phyloP scores from a whole-genome alignment of 2,329 filamentous ascomycete genomes.

The Phyllosticta paracitricarpa region DNA sequence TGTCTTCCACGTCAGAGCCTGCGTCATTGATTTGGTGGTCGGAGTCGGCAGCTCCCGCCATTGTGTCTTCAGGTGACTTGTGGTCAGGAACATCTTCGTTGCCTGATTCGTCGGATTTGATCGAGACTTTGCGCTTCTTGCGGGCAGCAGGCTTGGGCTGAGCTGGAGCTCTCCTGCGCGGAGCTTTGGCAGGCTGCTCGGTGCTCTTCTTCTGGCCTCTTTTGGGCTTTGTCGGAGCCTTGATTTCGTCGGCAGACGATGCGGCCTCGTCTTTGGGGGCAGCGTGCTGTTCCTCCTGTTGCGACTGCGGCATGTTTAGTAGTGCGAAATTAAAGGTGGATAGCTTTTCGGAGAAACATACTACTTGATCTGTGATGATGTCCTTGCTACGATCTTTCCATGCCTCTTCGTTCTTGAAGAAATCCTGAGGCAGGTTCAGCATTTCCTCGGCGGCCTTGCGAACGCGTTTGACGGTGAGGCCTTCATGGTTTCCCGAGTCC shows the following conservation, averaged over 20 bases:
- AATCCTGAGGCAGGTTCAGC: constrained; percentile 42
- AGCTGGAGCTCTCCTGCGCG: constrained; percentile 21
- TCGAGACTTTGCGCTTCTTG: constrained; percentile 21
- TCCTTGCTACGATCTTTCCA: constrained; percentile 49
- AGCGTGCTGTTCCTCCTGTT: constrained; percentile 22
- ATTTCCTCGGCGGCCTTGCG: constrained; percentile 43
- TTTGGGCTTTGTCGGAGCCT: background rate
- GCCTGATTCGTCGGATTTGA: constrained; percentile 20
- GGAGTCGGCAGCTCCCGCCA: constrained; percentile 11
- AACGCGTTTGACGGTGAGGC: constrained; percentile 49
- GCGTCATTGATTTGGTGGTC: constrained; percentile 1
- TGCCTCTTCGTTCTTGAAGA: constrained; percentile 41
- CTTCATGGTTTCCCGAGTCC: constrained; percentile 34
- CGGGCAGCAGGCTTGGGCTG: constrained; percentile 20
- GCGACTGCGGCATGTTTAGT: background rate
- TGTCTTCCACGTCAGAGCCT: background rate
- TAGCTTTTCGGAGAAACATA: constrained; percentile 4
- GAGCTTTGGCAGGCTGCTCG: background rate
- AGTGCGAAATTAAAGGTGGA: background rate
- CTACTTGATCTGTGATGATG: constrained; percentile 45
- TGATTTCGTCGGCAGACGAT: background rate
- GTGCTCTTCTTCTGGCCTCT: background rate
- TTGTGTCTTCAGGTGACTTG: background rate
- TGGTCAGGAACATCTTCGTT: constrained; percentile 12
- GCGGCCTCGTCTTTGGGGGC: constrained; percentile 13